phyloP scores from a whole-genome alignment of 1,139 yeast genomes.

The Sugiyamaella japonica region DNA sequence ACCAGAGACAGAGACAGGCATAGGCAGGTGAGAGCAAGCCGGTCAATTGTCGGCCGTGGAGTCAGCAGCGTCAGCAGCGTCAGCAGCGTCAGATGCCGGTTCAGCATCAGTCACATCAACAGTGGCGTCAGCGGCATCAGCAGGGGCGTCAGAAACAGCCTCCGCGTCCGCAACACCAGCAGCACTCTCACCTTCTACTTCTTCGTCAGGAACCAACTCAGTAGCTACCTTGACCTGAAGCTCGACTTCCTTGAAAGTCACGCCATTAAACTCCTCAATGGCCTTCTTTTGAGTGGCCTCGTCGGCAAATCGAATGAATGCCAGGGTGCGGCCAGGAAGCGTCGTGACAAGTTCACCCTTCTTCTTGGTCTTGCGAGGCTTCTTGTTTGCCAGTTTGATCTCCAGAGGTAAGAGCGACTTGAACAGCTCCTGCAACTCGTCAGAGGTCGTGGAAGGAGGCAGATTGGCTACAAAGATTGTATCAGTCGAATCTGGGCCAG shows the following conservation, averaged over 20 bases:
- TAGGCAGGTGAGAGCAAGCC: not conserved
- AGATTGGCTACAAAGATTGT: constrained; percentile 56
- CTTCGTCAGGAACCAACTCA: constrained; percentile 26
- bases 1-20: not conserved
- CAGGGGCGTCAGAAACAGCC: not conserved
- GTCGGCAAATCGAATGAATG: constrained; percentile 53
- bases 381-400: constrained; percentile 25
- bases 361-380: constrained; percentile 21
- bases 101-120: not conserved
- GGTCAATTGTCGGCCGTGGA: constrained; percentile 4
- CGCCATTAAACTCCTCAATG: constrained; percentile 45
- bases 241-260: constrained; percentile 42
- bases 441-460: constrained; percentile 40
- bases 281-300: constrained; percentile 49
- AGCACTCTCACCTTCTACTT: constrained; percentile 22
- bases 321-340: constrained; percentile 46
- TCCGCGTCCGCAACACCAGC: not conserved
- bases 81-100: not conserved
- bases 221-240: constrained; percentile 37
- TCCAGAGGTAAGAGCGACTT: constrained; percentile 30
- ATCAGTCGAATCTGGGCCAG: constrained; percentile 43
- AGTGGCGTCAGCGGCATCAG: not conserved
- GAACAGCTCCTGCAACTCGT: constrained; percentile 34
- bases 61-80: not conserved
- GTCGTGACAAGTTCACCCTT: constrained; percentile 24